Base-by-base conservation (phyloP, 2,329 filamentous ascomycete genomes). In the Daldinia sp. region DNA sequence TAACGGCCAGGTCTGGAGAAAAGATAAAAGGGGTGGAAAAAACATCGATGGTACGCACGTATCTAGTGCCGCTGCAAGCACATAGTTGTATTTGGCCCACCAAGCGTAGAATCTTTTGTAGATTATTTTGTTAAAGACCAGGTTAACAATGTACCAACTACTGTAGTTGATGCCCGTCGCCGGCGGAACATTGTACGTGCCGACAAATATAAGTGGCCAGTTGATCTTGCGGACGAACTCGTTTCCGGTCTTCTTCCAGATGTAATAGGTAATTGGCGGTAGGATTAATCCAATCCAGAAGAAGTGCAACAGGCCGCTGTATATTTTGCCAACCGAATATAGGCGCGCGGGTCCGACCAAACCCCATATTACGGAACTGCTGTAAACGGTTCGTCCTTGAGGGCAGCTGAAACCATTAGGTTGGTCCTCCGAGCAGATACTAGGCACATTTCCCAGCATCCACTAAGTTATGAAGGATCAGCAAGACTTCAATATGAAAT, bases 321-420 rank as follows among this genome's bases (percentile, higher is more conserved):
- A 86, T 46, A 85, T 84, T 55, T 79, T 77, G 4, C 84, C 84
- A 13, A 76, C 76, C 4, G 80, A 82, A 75, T 84, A 86, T 1
- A 86, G 78, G 13, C 84, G 79, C 1, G 78, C 77, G 0, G 85
- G 86, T 1, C 86, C 85, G 15, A 87, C 81, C n/a, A 82, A 79
- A 50, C 82, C 86, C 84, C 84, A 86, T 63, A 86, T 81, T 13
- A 86, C 78, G 0, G 81, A 83, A 1, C 82, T 81, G 2, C 81
- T 85, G 70, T 82, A 84, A 4, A 83, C 80, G n/a, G 82, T 82
- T n/a, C 82, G 79, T 6, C 82, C 83, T 65, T 81, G 79, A 13
- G 84, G 83, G 69, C 85, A 87, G 20, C 80, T 81, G 73, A 85
- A 86, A 5, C 82, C 79, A 65, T 84, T 82, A 0, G 80, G 70